Evolutionary conservation across 1,139 yeast genomes (phyloP).

Genomic region (Starmera stellimalicola): DNA sequence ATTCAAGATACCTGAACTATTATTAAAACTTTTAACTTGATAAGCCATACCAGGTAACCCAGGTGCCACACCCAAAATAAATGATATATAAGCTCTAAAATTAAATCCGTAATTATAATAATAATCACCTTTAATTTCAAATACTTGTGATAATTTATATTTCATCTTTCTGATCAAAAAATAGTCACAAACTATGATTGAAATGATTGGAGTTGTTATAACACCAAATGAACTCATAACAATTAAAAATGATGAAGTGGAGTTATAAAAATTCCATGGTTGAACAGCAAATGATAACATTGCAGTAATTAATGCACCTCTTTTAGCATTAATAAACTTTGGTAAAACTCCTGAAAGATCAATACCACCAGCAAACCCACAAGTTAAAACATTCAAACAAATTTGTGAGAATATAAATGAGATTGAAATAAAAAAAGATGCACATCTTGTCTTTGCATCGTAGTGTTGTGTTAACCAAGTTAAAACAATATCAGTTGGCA

Average conservation of each 20-base stretch:
- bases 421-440: constrained; percentile 35
- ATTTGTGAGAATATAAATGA: constrained; percentile 37
- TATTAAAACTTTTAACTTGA: constrained; percentile 20
- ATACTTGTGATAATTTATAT: constrained; percentile 29
- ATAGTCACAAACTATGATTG: constrained; percentile 33
- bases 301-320: constrained; percentile 40
- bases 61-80: constrained; percentile 31
- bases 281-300: constrained; percentile 33
- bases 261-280: constrained; percentile 40
- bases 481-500: constrained; percentile 26
- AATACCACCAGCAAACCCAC: constrained; percentile 45
- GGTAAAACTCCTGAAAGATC: constrained; percentile 41
- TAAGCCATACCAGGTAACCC: constrained; percentile 36
- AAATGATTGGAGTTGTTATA: constrained; percentile 34
- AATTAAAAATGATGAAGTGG: constrained; percentile 33
- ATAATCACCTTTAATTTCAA: constrained; percentile 28
- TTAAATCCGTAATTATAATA: constrained; percentile 31
- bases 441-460: constrained; percentile 34
- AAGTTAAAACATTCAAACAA: constrained; percentile 38
- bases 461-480: constrained; percentile 26
- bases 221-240: constrained; percentile 37
- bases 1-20: constrained; percentile 27
- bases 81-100: constrained; percentile 33
- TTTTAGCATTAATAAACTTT: constrained; percentile 37
- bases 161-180: constrained; percentile 26